Evolutionary conservation across 768 basidiomycete genomes (phyloP), one percentile per base, ranked within the genome.

Genomic region (Hirschioporus abietinus): DNA sequence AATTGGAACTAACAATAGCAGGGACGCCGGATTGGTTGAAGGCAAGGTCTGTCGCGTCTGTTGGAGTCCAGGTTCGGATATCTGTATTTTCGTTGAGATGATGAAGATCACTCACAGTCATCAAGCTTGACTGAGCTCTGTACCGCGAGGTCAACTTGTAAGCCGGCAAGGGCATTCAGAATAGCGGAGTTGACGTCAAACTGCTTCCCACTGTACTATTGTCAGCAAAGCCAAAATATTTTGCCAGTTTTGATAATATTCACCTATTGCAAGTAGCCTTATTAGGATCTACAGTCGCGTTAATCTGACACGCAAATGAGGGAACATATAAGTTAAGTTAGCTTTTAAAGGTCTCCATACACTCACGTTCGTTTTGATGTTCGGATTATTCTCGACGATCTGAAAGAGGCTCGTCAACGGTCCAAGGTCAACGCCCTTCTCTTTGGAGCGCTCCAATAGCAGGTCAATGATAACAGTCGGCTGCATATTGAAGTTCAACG

Each of bases 401-500:
- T 84, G 79, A 79, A 89, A 88, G 59, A 88, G 66, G 10, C 79
- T 78, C 1, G 77, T 71, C 67, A 89, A 77, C 7, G 86, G 86
- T 0, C 89, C 90, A n/a, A 91, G 78, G 65, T 85, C 77, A 36
- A 89, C 86, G 23, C 76, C 76, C 68, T 86, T 86, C 63, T 83
- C 76, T 67, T 82, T 76, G 1, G 88, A 83, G 8, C 84, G 81
- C 15, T 76, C 74, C 4, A 76, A 72, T 64, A 92, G 76, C 65
- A 91, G 74, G 63, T 82, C 72, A 65, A 91, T 85, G 72, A 90
- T 89, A 0, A 79, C 79, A n/a, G 81, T 64, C 0, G 89, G 87
- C 68, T 90, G 80, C 30, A 87, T 73, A 73, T 91, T 90, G 74
- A 89, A 88, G 23, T 84, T 72, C 68, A 92, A 79, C 23, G 87